phyloP scores from a whole-genome alignment of 1,284 basidiomycete species.

The Rhodotorula mucilaginosa region DNA sequence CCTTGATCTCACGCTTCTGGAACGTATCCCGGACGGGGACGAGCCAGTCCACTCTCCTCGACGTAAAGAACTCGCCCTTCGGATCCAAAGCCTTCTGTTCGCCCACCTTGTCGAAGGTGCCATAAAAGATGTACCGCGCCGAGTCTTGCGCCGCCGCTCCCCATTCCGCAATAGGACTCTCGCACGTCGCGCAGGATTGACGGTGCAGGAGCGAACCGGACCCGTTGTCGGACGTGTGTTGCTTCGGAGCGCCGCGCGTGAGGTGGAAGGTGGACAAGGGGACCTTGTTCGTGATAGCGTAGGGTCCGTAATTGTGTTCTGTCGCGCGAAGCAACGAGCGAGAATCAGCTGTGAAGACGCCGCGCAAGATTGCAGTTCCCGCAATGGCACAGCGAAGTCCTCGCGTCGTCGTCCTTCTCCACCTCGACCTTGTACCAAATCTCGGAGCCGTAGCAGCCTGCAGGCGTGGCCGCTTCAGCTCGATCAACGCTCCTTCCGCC shows the following conservation, averaged over 20 bases:
- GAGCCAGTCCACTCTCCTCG: neutral
- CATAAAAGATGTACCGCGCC: conserved; percentile 4
- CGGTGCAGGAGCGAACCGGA: conserved; percentile 3
- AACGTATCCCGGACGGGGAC: neutral
- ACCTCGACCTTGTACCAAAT: neutral
- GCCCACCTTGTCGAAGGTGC: neutral
- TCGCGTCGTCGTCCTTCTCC: neutral
- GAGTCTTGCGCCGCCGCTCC: neutral
- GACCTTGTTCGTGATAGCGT: conserved; percentile 1
- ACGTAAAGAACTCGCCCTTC: conserved; percentile 14
- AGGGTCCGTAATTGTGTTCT: conserved; percentile 1
- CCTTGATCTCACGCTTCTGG: conserved; percentile 9
- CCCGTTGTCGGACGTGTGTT: conserved; percentile 1
- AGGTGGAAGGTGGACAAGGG: neutral
- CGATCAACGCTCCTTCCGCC: no score
- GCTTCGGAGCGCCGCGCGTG: neutral
- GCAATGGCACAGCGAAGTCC: conserved; percentile 2
- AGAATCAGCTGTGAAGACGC: neutral
- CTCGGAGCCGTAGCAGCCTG: conserved; percentile 9
- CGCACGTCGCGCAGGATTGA: neutral
- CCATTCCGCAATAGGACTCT: neutral
- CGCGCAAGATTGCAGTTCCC: neutral
- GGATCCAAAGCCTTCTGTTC: neutral
- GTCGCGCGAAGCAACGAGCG: neutral
- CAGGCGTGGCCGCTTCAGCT: no score